Conservation (phyloP, 805 yeast genomes). For the Isabelozyma rhagii region DNA sequence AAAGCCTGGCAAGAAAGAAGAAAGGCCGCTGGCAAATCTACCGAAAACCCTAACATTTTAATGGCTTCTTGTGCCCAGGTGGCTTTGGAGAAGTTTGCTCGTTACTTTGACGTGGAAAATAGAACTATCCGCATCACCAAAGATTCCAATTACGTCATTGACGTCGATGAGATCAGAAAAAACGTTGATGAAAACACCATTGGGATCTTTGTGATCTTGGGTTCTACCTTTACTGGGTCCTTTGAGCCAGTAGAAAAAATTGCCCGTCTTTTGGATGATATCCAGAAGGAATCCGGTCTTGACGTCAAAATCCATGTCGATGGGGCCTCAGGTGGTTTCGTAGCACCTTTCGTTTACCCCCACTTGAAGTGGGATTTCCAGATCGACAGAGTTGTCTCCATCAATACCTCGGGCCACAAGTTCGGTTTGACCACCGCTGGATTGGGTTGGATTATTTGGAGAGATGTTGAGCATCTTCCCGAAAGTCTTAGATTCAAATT, state of each 20-base stretch:
- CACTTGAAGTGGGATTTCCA: conserved; percentile 82
- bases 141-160: conserved; percentile 62
- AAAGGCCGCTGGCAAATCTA: conserved; percentile 55
- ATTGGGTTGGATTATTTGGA: conserved; percentile 89
- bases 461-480: conserved; percentile 61
- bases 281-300: conserved; percentile 62
- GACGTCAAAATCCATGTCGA: conserved; percentile 86
- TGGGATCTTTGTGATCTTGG: conserved; percentile 84
- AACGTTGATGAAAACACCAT: conserved; percentile 87
- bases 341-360: conserved; percentile 82
- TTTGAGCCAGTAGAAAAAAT: conserved; percentile 74
- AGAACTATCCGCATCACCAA: conserved; percentile 66
- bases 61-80: conserved; percentile 95
- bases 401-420: conserved; percentile 91
- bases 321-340: conserved; percentile 88
- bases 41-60: conserved; percentile 71
- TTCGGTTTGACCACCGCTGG: conserved; percentile 91
- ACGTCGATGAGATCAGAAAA: conserved; percentile 55
- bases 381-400: conserved; percentile 71
- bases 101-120: conserved; percentile 89
- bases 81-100: conserved; percentile 89
- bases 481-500: conserved; percentile 70
- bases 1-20: conserved; percentile 78
- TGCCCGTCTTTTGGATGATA: conserved; percentile 61
- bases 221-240: conserved; percentile 92